These are phyloP conservation scores for Cyanidiococcus yangmingshanensis DNA, from an alignment of 23 red algal genomes.

Conservation along the genomic window DNA sequence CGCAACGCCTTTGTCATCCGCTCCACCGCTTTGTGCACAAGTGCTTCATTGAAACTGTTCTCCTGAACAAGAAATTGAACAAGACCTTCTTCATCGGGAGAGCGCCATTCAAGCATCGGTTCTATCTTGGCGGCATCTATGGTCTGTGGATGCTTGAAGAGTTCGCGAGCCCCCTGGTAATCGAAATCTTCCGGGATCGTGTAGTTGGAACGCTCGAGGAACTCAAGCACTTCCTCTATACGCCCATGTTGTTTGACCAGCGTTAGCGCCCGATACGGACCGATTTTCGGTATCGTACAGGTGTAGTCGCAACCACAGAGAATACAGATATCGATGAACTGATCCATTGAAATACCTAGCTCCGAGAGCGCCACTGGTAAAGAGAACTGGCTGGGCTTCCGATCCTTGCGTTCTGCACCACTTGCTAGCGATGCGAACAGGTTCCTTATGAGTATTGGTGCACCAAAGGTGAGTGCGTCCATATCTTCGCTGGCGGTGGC, in stretches of 20 bases:
- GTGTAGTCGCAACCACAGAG: conserved; percentile 96
- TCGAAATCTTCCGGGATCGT: conserved; percentile 55
- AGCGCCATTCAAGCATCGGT: conserved; percentile 52
- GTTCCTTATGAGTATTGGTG: conserved; percentile 53
- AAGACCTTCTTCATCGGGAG: conserved; percentile 57
- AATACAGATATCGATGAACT: conserved; percentile 96
- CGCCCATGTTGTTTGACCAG: conserved; percentile 62
- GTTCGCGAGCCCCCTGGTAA: conserved; percentile 36
- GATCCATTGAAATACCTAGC: conserved; percentile 54
- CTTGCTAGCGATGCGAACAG: conserved; percentile 51
- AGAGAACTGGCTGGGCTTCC: conserved; percentile 66
- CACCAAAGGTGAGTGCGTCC: conserved; percentile 96
- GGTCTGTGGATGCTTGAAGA: conserved; percentile 60
- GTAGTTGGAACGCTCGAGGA: conserved; percentile 34
- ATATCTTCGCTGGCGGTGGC: conserved; percentile 94
- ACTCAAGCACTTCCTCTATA: conserved; percentile 35
- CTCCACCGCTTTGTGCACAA: conserved; percentile 67
- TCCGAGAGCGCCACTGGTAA: conserved; percentile 53
- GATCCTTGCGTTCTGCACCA: conserved; percentile 64
- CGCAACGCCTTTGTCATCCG: conserved; percentile 43
- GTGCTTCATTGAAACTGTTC: conserved; percentile 69
- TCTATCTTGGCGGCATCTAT: conserved; percentile 37
- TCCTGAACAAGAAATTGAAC: conserved; percentile 70
- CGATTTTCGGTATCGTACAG: conserved; percentile 72
- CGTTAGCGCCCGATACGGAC: conserved; percentile 54